Conservation (phyloP, 129 eudicot genomes). For the Ambrosia artemisiifolia region DNA sequence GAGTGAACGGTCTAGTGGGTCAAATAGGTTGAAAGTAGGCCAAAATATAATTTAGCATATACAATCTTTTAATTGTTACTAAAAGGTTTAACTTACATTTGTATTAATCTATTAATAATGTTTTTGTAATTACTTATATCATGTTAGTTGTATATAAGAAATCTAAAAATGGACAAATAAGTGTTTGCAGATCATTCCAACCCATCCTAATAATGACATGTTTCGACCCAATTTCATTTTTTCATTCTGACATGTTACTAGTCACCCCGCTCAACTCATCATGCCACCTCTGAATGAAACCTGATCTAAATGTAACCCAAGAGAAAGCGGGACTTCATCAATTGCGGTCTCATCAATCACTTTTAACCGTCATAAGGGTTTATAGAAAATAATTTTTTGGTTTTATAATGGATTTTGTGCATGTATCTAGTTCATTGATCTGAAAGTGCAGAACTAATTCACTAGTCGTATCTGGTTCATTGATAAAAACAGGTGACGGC, state of each 20-base stretch:
- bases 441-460: background rate
- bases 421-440: background rate
- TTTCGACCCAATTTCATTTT: background rate
- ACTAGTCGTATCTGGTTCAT: background rate
- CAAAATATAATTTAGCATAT: background rate
- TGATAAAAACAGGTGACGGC: slow-evolving; percentile 52
- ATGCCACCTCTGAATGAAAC: background rate
- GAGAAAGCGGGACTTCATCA: background rate
- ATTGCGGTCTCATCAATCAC: too few relatives aligned
- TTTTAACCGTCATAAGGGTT: too few relatives aligned
- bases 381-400: background rate
- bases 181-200: background rate
- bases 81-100: background rate
- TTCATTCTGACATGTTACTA: background rate
- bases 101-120: background rate
- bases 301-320: background rate
- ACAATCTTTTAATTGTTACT: background rate
- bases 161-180: background rate
- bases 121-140: background rate
- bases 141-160: background rate
- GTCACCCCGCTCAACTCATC: background rate
- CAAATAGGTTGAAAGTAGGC: background rate
- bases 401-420: background rate
- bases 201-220: background rate
- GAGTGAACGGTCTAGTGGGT: background rate